These are phyloP conservation scores for Zymoseptoria pseudotritici DNA, from an alignment of 2,329 filamentous ascomycete species.

Conservation along the genomic window DNA sequence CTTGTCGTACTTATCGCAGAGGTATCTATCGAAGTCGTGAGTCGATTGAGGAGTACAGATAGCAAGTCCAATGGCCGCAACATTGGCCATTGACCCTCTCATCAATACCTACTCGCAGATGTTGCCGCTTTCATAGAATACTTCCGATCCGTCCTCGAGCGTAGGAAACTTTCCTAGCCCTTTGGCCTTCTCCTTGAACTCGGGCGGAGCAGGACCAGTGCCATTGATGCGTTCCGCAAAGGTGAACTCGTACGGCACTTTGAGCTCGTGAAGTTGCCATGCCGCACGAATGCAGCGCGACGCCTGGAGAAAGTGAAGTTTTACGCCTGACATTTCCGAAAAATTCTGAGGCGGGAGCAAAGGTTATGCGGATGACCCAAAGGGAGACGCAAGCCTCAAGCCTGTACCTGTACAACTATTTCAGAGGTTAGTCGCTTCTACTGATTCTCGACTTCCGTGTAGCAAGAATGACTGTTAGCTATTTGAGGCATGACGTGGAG, in stretches of 20 bases:
- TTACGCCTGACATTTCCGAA: constrained; percentile 25
- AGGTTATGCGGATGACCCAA: neutral
- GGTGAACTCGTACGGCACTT: constrained; percentile 36
- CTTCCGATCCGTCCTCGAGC: constrained; percentile 36
- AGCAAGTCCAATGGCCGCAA: neutral
- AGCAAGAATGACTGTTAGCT: neutral
- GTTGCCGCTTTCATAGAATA: constrained; percentile 39
- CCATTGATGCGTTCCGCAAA: constrained; percentile 33
- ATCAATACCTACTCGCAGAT: constrained; percentile 37
- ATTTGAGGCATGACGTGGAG: constrained; percentile 1
- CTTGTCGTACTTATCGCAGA: constrained; percentile 41
- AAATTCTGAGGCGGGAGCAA: neutral
- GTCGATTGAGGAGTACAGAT: neutral
- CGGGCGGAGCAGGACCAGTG: constrained; percentile 33
- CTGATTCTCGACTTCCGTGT: neutral
- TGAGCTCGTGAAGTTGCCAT: constrained; percentile 42
- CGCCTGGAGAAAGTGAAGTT: constrained; percentile 42
- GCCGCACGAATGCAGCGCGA: constrained; percentile 40
- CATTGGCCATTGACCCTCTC: neutral
- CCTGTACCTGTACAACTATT: neutral
- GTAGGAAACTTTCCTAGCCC: constrained; percentile 42
- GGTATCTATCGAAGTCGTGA: constrained; percentile 31
- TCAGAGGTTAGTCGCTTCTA: neutral
- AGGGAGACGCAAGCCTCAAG: neutral
- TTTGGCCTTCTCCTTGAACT: constrained; percentile 36